These are phyloP conservation scores for Tuber borchii DNA, from an alignment of 495 filamentous ascomycete species.

Conservation along the genomic window DNA sequence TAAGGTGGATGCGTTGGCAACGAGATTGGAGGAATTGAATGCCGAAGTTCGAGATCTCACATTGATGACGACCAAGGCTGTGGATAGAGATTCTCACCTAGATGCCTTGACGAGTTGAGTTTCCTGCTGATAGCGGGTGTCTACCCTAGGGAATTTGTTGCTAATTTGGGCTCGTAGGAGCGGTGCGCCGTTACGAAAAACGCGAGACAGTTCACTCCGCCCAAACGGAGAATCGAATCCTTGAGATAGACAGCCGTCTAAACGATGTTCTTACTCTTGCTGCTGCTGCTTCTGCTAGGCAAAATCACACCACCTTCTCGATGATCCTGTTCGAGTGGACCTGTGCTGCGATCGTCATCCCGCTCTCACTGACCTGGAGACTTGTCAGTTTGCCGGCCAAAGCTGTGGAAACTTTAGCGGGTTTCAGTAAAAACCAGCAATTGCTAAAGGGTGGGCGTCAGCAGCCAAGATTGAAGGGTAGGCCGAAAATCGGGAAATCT, in stretches of 20 bases:
- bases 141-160: neutral
- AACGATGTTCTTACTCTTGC: slow-evolving; percentile 73
- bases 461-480: neutral
- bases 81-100: slow-evolving; percentile 60
- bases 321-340: slow-evolving; percentile 24
- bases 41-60: slow-evolving; percentile 46
- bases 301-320: slow-evolving; percentile 17
- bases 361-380: slow-evolving; percentile 28
- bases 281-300: slow-evolving; percentile 40
- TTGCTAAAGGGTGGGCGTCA: neutral
- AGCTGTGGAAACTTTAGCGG: slow-evolving; percentile 15
- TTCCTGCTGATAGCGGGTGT: neutral
- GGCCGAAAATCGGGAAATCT: neutral
- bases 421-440: slow-evolving; percentile 6
- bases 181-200: slow-evolving; percentile 91
- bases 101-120: slow-evolving; percentile 69
- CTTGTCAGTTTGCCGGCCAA: slow-evolving; percentile 31
- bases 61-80: slow-evolving; percentile 54
- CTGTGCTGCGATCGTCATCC: slow-evolving; percentile 25
- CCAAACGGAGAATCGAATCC: slow-evolving; percentile 69
- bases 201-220: slow-evolving; percentile 62
- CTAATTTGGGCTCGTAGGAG: slow-evolving; percentile 41
- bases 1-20: slow-evolving; percentile 44
- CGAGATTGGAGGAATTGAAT: slow-evolving; percentile 53
- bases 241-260: slow-evolving; percentile 60